phyloP scores from a whole-genome alignment of 768 basidiomycete genomes.

The Pisolithus microcarpus region DNA sequence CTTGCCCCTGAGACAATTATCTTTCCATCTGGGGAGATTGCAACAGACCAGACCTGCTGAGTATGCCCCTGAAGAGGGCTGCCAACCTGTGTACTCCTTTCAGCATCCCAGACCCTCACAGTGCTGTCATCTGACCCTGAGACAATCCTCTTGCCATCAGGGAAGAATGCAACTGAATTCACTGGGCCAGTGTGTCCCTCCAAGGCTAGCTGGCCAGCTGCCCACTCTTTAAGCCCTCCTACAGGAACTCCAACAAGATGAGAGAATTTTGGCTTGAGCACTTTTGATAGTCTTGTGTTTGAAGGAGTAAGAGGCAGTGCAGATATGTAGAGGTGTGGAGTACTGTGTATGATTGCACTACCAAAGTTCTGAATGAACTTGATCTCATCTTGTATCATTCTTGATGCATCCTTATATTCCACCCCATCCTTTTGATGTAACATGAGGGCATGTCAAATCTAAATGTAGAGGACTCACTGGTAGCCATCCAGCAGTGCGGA shows the following conservation, averaged over 20 bases:
- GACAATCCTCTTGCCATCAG: neutral
- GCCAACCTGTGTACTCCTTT: neutral
- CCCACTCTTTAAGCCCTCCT: neutral
- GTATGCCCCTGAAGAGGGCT: neutral
- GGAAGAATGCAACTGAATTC: neutral
- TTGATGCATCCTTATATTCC: neutral
- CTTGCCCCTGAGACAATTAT: neutral
- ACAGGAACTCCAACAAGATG: neutral
- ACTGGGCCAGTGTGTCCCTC: neutral
- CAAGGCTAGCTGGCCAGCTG: neutral
- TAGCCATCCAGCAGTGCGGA: neutral
- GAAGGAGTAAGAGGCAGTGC: conserved; percentile 17
- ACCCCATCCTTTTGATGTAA: neutral
- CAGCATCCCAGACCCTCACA: neutral
- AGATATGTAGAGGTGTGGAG: conserved; percentile 21
- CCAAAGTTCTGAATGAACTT: conserved; percentile 12
- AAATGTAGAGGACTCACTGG: neutral
- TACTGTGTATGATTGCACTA: conserved; percentile 7
- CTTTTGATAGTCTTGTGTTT: conserved; percentile 19
- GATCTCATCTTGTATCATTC: conserved; percentile 1
- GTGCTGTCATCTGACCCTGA: neutral
- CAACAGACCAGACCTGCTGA: neutral
- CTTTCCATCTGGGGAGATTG: conserved; percentile 5
- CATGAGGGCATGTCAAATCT: neutral
- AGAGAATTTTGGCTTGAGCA: neutral